Percentiles rank a stretch among this genome's conserved stretches.
Evolutionary conservation across 1,284 basidiomycete species (phyloP).

Genomic region (Trichosporon coremiiforme): DNA sequence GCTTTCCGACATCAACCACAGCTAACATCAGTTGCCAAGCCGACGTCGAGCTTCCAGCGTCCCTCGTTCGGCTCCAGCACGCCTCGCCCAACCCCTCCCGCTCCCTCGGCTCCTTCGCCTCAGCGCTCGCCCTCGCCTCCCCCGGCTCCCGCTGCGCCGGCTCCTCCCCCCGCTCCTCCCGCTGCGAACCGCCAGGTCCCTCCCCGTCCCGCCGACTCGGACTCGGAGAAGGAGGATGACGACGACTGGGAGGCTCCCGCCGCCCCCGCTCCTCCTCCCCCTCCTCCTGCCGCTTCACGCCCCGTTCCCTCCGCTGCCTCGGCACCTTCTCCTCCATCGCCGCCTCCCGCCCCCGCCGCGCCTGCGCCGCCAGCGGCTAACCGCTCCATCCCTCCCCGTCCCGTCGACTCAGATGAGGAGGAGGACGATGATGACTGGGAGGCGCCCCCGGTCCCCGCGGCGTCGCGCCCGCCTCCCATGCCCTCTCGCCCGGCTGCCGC

Average conservation of each 20-base stretch:
- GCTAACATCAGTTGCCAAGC: conserved; percentile 20
- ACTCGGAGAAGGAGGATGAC: conserved; percentile 43
- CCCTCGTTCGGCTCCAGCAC: conserved; percentile 29
- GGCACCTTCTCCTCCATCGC: conserved; percentile 51
- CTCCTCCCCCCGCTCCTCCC: conserved; percentile 46
- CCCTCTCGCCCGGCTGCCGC: conserved; percentile 23
- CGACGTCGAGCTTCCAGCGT: conserved; percentile 22
- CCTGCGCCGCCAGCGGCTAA: conserved; percentile 33
- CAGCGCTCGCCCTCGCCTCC: conserved; percentile 44
- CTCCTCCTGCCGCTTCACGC: conserved; percentile 30
- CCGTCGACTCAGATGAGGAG: conserved; percentile 41
- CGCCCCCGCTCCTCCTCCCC: conserved; percentile 30
- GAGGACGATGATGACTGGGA: conserved; percentile 47
- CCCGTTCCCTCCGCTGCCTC: conserved; percentile 37
- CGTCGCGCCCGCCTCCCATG: conserved; percentile 36
- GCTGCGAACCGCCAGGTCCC: conserved; percentile 29
- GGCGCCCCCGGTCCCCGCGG: conserved; percentile 40
- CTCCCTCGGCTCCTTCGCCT: conserved; percentile 37
- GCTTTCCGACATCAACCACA: neutral
- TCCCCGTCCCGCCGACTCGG: conserved; percentile 41
- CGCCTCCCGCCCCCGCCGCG: conserved; percentile 32
- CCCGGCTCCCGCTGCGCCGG: conserved; percentile 23
- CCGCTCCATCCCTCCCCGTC: conserved; percentile 39
- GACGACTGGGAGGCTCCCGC: conserved; percentile 42
- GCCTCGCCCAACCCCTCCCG: conserved; percentile 26